These are phyloP conservation scores for Coffea eugenioides DNA, from an alignment of 257 asterid species.

Conservation along the genomic window DNA sequence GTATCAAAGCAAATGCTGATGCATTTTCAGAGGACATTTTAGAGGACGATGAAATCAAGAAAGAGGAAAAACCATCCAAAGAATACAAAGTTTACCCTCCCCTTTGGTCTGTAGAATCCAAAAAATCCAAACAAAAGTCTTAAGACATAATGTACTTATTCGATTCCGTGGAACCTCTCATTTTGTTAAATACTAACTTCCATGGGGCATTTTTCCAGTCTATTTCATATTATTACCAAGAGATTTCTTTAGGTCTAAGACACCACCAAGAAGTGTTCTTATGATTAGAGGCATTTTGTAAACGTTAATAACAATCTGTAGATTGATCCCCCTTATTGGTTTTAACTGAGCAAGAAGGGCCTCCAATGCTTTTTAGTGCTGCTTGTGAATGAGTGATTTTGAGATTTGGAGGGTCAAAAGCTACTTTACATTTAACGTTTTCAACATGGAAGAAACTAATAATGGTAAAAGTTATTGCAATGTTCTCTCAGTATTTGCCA, in stretches of 20 bases:
- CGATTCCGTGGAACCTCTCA: not conserved
- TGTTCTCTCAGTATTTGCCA: too few relatives aligned
- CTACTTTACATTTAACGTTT: too few relatives aligned
- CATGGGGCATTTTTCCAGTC: too few relatives aligned
- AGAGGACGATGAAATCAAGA: conserved; percentile 41
- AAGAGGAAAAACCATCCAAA: conserved; percentile 40
- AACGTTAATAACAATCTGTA: too few relatives aligned
- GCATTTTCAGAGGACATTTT: conserved; percentile 77
- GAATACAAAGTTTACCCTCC: conserved; percentile 58
- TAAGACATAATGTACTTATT: conserved; percentile 9
- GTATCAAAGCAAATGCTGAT: conserved; percentile 72
- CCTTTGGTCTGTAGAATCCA: conserved; percentile 60
- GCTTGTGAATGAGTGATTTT: not conserved
- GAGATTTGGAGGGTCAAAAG: not conserved
- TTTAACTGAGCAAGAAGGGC: not conserved
- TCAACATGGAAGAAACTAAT: not conserved
- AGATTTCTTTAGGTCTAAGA: too few relatives aligned
- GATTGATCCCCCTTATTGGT: too few relatives aligned
- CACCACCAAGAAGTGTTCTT: too few relatives aligned
- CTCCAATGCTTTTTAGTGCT: not conserved
- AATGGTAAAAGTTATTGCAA: not conserved
- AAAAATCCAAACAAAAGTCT: conserved; percentile 30
- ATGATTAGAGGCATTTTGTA: too few relatives aligned
- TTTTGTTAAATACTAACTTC: too few relatives aligned
- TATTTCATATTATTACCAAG: too few relatives aligned